These are phyloP conservation scores for Termitomyces sp. DNA, from an alignment of 1,284 basidiomycete genomes.

Conservation along the genomic window DNA sequence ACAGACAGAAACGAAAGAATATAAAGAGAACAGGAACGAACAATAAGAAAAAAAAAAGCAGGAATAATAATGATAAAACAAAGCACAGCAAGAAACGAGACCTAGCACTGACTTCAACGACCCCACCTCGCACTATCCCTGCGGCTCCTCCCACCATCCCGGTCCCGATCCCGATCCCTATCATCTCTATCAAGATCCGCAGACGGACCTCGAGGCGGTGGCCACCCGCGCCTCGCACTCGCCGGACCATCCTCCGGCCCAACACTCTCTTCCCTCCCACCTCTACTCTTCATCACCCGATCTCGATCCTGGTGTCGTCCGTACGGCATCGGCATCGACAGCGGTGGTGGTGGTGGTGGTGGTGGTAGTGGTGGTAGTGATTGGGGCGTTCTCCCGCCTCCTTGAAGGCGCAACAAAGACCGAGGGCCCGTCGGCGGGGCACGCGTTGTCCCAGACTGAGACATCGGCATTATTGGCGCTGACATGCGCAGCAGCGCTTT, in stretches of 20 bases:
- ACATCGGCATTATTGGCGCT: neutral
- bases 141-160: neutral
- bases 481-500: conserved; percentile 37
- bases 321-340: neutral
- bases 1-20: neutral
- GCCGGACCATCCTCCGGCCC: neutral
- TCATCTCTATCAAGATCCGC: conserved; percentile 1
- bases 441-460: neutral
- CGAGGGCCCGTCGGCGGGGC: conserved; percentile 11
- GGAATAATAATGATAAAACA: conserved; percentile 1
- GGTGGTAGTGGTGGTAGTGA: neutral
- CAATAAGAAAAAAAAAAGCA: neutral
- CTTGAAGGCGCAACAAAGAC: neutral
- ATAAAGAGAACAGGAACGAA: neutral
- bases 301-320: neutral
- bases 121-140: neutral
- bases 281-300: neutral
- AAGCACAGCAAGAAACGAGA: neutral
- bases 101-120: neutral
- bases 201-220: neutral
- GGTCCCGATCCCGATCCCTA: neutral
- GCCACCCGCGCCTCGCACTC: neutral
- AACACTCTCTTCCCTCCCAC: neutral
- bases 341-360: no score
- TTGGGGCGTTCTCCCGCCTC: neutral